Base-by-base conservation (phyloP, 345 rosid genomes). In the Isatis tinctoria region DNA sequence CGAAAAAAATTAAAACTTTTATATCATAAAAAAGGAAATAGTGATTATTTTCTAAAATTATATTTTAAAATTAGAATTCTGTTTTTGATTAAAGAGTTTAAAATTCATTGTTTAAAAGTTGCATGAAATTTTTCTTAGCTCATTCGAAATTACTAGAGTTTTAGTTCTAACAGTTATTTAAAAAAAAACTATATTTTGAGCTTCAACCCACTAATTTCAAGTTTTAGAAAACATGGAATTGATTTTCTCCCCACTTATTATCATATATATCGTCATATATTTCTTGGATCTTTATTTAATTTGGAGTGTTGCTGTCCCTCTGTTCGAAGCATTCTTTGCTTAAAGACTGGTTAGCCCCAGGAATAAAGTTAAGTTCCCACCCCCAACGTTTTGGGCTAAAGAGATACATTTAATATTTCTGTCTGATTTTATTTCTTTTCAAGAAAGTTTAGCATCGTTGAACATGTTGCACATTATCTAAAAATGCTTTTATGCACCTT, bases 241-340 rank as follows among this genome's bases (percentile, higher is more conserved):
- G 24, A 22, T 22, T 22, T 22, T 22, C 24, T 22, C 33, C 18
- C 5, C 8, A 9, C 8, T 53, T 54, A 17, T 57, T 8, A 3
- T 26, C 62, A 14, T 30, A 43, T 52, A 26, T 24, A 52, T 52
- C 9, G 8, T 52, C 57, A 24, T 12, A 52, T 41, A 10, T 49
- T 24, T 40, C 6, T 39, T 72, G 49, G 52, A 39, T 47, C 5
- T 52, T 66, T 54, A 39, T 41, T 22, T 22, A 22, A 22, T 22
- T 53, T 54, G 63, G 47, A 61, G 67, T 61, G 40, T 73, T 71
- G 80, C 20, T 83, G 88, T 84, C 87, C 80, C 86, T 85, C 75
- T 26, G 73, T 78, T 75, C 83, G 87, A 82, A 83, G 84, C 88
- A 86, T 90, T 84, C 89, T 80, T 90, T 88, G 90, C 85, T 81